Percentiles rank a stretch among this genome's conserved stretches.
Conservation (phyloP, 257 asterid species). For the Solanum commersonii region DNA sequence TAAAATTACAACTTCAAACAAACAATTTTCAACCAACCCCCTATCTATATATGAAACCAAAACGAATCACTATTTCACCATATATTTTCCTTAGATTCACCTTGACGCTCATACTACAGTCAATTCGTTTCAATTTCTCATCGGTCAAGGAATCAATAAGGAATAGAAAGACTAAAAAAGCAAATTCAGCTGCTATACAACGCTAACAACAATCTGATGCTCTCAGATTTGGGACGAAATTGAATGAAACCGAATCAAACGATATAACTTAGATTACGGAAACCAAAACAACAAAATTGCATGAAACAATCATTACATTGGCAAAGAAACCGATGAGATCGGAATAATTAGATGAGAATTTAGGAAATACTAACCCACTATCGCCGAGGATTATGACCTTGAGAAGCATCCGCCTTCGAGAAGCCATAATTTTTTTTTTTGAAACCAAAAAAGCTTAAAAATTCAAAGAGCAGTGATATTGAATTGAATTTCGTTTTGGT, state of each 20-base stretch:
- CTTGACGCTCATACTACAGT: background rate
- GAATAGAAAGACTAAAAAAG: background rate
- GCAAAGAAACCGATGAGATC: background rate
- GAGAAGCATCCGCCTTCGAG: conserved; percentile 42
- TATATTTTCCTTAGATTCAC: background rate
- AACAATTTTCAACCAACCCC: background rate
- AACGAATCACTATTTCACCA: background rate
- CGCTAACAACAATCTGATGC: background rate
- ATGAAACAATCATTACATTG: background rate
- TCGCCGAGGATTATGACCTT: conserved; percentile 47
- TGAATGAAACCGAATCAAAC: background rate
- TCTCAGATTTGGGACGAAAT: background rate
- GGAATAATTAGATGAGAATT: background rate
- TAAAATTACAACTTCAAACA: background rate
- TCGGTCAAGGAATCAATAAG: background rate
- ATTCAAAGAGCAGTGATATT: background rate
- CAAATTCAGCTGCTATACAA: background rate
- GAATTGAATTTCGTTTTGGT: background rate
- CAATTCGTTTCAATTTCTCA: background rate
- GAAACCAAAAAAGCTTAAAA: background rate
- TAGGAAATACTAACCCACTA: conserved; percentile 23
- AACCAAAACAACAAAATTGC: background rate
- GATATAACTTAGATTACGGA: background rate
- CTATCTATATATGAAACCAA: background rate
- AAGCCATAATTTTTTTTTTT: conserved; percentile 13